Conservation (phyloP, 2,329 filamentous ascomycete species). For the Cercospora sojina region DNA sequence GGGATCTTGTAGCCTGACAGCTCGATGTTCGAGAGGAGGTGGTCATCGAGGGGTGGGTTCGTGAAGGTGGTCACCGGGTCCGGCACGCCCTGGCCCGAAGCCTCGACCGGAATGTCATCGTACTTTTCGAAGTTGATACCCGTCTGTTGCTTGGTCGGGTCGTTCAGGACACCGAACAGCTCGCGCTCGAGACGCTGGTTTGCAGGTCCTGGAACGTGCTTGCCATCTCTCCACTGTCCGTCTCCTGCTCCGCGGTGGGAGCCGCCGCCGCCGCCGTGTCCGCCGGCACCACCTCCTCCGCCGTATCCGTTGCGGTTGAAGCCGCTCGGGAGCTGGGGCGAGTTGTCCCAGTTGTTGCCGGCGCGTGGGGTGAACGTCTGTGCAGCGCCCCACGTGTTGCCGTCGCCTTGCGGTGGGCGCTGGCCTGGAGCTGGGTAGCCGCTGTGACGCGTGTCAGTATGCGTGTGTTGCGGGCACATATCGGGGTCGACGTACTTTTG, state of each 20-base stretch:
- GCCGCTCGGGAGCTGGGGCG: constrained; percentile 41
- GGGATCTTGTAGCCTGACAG: constrained; percentile 92
- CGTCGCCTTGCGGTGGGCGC: constrained; percentile 29
- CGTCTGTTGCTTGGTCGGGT: constrained; percentile 91
- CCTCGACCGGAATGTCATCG: constrained; percentile 98
- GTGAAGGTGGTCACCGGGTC: constrained; percentile 88
- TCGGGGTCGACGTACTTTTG: constrained; percentile 30
- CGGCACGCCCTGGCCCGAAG: constrained; percentile 88
- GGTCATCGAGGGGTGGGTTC: constrained; percentile 92
- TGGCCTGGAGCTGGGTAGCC: constrained; percentile 43
- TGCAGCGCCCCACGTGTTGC: constrained; percentile 52
- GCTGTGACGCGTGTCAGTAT: constrained; percentile 38
- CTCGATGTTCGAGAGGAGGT: constrained; percentile 88
- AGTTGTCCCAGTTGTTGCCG: constrained; percentile 38
- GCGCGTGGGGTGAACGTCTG: constrained; percentile 57
- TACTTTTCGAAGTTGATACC: constrained; percentile 99
- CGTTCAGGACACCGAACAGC: constrained; percentile 86
- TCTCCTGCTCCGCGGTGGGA: constrained; percentile 81
- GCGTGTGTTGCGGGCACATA: not conserved
- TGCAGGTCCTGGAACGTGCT: constrained; percentile 85
- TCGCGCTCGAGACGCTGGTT: constrained; percentile 93
- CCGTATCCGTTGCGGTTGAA: constrained; percentile 67
- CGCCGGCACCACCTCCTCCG: constrained; percentile 50
- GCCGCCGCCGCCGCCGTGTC: constrained; percentile 52
- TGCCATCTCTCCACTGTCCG: constrained; percentile 93